Conservation (phyloP, 2,329 filamentous ascomycete genomes). For the Fusarium sp. region DNA sequence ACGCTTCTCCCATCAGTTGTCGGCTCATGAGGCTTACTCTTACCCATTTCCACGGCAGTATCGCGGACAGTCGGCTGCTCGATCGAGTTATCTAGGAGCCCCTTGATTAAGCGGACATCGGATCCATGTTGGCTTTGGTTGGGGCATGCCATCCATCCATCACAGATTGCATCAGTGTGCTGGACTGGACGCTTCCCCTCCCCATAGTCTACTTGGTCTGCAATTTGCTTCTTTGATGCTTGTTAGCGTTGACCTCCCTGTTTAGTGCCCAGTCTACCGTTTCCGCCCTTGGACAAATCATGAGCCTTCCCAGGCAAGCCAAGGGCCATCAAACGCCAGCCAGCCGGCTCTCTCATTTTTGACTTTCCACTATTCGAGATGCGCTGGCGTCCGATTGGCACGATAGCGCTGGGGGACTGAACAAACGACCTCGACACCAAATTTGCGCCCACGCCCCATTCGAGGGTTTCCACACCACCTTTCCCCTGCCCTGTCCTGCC, state of each 20-base stretch:
- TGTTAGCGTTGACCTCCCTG: slow-evolving; percentile 29
- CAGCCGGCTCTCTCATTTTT: slow-evolving; percentile 37
- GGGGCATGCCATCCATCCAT: background rate
- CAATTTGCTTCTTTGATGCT: slow-evolving; percentile 32
- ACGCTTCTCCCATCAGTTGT: background rate
- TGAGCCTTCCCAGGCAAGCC: slow-evolving; percentile 17
- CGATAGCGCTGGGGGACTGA: slow-evolving; percentile 40
- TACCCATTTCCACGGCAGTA: background rate
- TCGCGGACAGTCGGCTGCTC: background rate
- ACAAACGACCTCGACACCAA: slow-evolving; percentile 35
- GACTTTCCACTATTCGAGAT: slow-evolving; percentile 40
- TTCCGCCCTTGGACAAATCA: slow-evolving; percentile 15
- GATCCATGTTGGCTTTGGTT: background rate
- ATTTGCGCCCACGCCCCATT: slow-evolving; percentile 31
- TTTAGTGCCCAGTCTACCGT: slow-evolving; percentile 22
- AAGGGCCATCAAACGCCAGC: slow-evolving; percentile 5
- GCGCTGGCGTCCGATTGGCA: slow-evolving; percentile 49
- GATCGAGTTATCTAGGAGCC: background rate
- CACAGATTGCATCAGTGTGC: slow-evolving; percentile 23
- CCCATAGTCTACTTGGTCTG: slow-evolving; percentile 5
- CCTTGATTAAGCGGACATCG: background rate
- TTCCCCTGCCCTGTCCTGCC: background rate
- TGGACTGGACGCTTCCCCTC: background rate
- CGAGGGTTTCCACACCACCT: slow-evolving; percentile 28
- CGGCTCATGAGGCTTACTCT: background rate